phyloP scores from a whole-genome alignment of 176 grass and related monocot species.

The Carex parvula region DNA sequence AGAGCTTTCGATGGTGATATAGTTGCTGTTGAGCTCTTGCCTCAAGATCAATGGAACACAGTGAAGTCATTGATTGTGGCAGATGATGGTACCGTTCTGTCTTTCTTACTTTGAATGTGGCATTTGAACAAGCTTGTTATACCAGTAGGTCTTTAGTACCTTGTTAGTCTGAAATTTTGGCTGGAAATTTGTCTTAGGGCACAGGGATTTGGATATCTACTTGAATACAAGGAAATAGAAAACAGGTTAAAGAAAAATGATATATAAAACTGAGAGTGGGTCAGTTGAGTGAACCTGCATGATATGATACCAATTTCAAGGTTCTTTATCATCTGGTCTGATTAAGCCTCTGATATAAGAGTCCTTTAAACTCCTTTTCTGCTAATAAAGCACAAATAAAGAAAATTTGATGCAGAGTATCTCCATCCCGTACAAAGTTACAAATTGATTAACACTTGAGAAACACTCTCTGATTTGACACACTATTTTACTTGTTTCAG shows the following conservation, averaged over 20 bases:
- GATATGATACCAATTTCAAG: neutral
- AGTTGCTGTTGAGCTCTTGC: constrained; percentile 85
- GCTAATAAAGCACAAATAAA: neutral
- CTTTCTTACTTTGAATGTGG: neutral
- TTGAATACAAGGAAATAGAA: neutral
- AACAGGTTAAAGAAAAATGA: neutral
- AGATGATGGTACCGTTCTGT: constrained; percentile 59
- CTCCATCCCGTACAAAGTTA: neutral
- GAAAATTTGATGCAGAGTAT: neutral
- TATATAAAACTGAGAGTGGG: neutral
- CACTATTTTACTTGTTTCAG: constrained; percentile 44
- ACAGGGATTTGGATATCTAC: neutral
- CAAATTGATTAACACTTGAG: neutral
- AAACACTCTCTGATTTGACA: constrained; percentile 8
- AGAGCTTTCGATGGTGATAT: constrained; percentile 96
- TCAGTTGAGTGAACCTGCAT: neutral
- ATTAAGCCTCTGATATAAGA: constrained; percentile 1
- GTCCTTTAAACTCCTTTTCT: neutral
- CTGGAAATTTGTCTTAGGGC: neutral
- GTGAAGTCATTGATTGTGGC: constrained; percentile 69
- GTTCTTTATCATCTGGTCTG: neutral
- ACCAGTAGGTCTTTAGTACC: neutral
- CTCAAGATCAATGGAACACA: constrained; percentile 81
- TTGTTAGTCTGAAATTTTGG: neutral
- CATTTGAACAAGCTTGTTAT: constrained; percentile 7